Conservation (phyloP, 2,329 filamentous ascomycete genomes). For the Diaporthe sp. region DNA sequence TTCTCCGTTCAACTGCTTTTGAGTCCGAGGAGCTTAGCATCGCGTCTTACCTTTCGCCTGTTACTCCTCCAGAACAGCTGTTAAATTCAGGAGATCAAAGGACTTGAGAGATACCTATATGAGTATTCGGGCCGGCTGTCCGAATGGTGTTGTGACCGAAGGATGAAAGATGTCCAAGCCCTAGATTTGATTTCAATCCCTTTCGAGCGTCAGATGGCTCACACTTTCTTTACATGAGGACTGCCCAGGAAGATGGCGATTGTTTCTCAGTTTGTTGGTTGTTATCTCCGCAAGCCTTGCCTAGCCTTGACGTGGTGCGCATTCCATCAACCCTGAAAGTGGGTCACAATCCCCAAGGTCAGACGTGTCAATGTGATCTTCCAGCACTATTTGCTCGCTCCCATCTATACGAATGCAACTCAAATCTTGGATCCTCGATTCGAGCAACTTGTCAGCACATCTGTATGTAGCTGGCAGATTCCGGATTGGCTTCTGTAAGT, state of each 20-base stretch:
- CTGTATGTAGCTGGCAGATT: background rate
- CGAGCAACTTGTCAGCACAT: background rate
- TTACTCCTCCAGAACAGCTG: background rate
- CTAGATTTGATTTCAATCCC: background rate
- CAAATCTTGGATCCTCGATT: background rate
- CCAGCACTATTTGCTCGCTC: no score
- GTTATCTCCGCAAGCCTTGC: background rate
- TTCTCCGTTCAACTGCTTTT: background rate
- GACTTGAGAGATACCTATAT: background rate
- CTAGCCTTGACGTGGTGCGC: background rate
- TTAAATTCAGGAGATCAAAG: background rate
- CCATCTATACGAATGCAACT: background rate
- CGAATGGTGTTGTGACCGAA: background rate
- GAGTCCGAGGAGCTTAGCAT: background rate
- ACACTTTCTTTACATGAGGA: background rate
- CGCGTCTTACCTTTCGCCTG: background rate
- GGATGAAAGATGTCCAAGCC: background rate
- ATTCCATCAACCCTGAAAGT: background rate
- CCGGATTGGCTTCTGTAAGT: background rate
- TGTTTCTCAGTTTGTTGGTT: background rate
- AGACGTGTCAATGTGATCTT: background rate
- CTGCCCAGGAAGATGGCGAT: background rate
- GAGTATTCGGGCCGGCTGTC: background rate
- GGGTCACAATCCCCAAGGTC: background rate
- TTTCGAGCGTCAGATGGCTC: background rate